Percentiles rank a stretch among this genome's conserved stretches.
Conservation (phyloP, 2,329 filamentous ascomycete species). For the Paecilomyces formosus region DNA sequence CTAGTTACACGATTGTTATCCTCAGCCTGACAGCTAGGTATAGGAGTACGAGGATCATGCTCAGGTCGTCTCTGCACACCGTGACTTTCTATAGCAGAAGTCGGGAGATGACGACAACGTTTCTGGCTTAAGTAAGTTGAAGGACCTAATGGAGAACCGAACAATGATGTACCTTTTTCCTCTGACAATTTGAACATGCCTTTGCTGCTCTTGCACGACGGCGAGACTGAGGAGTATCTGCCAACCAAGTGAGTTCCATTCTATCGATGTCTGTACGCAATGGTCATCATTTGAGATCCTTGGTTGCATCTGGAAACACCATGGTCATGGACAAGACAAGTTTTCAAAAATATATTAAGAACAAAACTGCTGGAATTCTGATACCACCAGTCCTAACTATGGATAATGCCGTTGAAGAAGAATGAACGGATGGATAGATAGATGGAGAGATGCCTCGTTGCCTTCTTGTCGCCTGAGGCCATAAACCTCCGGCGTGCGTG, state of each 20-base stretch:
- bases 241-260: constrained; percentile 30
- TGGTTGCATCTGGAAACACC: not conserved
- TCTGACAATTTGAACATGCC: constrained; percentile 25
- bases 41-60: not conserved
- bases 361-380: not conserved
- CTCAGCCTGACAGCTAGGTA: not conserved
- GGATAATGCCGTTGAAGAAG: not conserved
- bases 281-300: not conserved
- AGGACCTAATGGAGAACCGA: not conserved
- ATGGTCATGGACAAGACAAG: not conserved
- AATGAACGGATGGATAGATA: no score
- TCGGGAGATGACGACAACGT: constrained; percentile 22
- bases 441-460: not conserved
- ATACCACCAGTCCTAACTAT: not conserved
- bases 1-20: not conserved
- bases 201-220: constrained; percentile 20
- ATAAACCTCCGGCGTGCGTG: not conserved
- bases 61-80: not conserved
- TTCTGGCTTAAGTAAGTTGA: constrained; percentile 13
- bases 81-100: constrained; percentile 5
- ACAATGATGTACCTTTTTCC: constrained; percentile 19
- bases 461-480: not conserved
- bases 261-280: not conserved
- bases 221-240: constrained; percentile 25
- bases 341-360: not conserved